phyloP scores from a whole-genome alignment of 139 green algal species.

The Chlamydomonas incerta region DNA sequence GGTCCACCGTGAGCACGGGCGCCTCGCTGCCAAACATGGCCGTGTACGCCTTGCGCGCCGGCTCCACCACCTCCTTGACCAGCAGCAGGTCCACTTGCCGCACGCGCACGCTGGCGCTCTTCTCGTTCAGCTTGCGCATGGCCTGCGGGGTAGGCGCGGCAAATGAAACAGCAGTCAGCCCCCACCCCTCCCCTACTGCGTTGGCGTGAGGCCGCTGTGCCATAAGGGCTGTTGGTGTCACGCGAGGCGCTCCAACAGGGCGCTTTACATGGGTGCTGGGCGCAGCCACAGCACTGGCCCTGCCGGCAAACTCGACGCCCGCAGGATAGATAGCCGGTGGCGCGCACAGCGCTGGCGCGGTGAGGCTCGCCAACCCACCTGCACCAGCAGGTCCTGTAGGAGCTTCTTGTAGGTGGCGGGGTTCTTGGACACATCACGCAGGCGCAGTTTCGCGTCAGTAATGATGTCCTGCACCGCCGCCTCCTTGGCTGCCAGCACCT shows the following conservation, averaged over 20 bases:
- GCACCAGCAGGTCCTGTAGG: constrained; percentile 88
- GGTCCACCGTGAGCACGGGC: constrained; percentile 75
- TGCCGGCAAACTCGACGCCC: too few species aligned
- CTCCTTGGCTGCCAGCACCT: constrained; percentile 93
- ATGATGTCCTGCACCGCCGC: constrained; percentile 77
- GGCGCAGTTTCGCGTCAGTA: constrained; percentile 64
- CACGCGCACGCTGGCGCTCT: constrained; percentile 71
- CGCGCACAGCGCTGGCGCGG: too few species aligned
- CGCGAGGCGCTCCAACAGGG: too few species aligned
- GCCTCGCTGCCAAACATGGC: constrained; percentile 62
- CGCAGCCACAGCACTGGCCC: too few species aligned
- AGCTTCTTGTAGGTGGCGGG: constrained; percentile 84
- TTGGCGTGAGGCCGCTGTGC: too few species aligned
- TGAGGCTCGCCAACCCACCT: too few species aligned
- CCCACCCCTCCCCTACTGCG: too few species aligned
- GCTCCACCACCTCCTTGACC: constrained; percentile 71
- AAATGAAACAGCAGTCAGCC: too few species aligned
- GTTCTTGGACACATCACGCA: constrained; percentile 78
- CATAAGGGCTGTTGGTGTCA: too few species aligned
- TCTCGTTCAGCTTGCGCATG: constrained; percentile 82
- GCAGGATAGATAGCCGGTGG: too few species aligned
- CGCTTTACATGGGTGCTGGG: too few species aligned
- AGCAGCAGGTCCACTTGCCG: constrained; percentile 81
- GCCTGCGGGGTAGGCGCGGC: too few species aligned
- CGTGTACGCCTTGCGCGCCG: constrained; percentile 67